Conservation (phyloP, 2,329 filamentous ascomycete species). For the Sarocladiaceae sp. region DNA sequence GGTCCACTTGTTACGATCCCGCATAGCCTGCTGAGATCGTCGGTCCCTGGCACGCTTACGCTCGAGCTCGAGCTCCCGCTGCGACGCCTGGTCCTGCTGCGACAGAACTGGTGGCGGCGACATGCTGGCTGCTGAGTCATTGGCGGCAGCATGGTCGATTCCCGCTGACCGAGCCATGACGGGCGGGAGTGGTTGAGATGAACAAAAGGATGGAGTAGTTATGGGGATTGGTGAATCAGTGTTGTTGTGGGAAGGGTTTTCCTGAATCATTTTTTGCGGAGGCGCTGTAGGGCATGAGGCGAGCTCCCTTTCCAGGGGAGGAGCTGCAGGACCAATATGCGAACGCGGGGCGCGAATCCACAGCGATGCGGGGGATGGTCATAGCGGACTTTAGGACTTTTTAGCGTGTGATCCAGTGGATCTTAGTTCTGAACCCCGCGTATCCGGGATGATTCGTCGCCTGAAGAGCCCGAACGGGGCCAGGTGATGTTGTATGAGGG, state of each 20-base stretch:
- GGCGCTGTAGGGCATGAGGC: too few relatives aligned
- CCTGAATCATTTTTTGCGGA: slow-evolving; percentile 8
- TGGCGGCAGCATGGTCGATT: not conserved
- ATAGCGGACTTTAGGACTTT: not conserved
- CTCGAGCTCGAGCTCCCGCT: slow-evolving; percentile 20
- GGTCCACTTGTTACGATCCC: slow-evolving; percentile 26
- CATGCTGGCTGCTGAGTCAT: slow-evolving; percentile 6
- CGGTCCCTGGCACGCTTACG: slow-evolving; percentile 27
- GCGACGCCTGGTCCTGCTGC: not conserved
- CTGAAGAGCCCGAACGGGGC: too few relatives aligned
- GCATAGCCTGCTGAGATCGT: slow-evolving; percentile 29
- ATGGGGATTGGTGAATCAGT: slow-evolving; percentile 9
- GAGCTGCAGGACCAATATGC: not conserved
- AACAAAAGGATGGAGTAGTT: not conserved
- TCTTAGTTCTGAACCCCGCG: not conserved
- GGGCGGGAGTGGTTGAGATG: not conserved
- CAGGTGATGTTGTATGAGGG: too few relatives aligned
- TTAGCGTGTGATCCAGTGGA: not conserved
- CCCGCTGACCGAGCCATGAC: not conserved
- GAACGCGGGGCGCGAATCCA: not conserved
- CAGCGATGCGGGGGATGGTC: not conserved
- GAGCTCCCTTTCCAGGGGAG: too few relatives aligned
- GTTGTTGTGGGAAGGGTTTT: not conserved
- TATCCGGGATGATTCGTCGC: too few relatives aligned
- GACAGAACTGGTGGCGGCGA: not conserved